Conservation (phyloP, 2,329 filamentous ascomycete genomes). For the Fusarium humuli region DNA sequence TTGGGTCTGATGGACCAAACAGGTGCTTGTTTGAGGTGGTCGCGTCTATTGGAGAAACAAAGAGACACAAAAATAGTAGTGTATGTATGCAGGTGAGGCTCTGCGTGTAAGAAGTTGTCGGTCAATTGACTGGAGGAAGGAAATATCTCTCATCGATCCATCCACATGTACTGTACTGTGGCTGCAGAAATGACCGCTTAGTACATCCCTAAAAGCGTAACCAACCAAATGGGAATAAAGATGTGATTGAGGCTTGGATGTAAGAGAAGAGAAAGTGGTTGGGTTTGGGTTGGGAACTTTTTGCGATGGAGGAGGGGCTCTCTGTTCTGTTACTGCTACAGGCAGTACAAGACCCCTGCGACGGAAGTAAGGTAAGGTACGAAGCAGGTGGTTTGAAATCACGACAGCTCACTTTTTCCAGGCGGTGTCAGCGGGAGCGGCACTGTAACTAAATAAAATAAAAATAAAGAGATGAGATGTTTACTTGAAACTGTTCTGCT, state of each 20-base stretch:
- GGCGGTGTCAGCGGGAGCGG: conserved; percentile 18
- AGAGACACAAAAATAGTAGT: conserved; percentile 4
- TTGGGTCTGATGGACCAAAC: background rate
- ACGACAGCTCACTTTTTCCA: conserved; percentile 23
- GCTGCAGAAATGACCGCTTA: conserved; percentile 25
- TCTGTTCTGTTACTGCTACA: conserved; percentile 18
- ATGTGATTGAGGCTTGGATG: conserved; percentile 30
- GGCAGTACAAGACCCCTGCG: conserved; percentile 30
- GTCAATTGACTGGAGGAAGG: conserved; percentile 32
- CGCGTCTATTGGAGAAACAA: conserved; percentile 1
- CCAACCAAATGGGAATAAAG: conserved; percentile 25
- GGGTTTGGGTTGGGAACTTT: conserved; percentile 14
- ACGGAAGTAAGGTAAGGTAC: conserved; percentile 8
- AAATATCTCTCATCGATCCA: conserved; percentile 34
- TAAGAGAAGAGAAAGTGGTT: conserved; percentile 37
- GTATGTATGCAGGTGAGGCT: conserved; percentile 24
- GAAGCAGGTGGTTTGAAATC: conserved; percentile 14
- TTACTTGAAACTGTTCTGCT: conserved; percentile 14
- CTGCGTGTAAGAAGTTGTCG: conserved; percentile 19
- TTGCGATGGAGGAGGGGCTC: conserved; percentile 32
- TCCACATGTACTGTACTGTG: conserved; percentile 15
- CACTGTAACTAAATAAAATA: background rate
- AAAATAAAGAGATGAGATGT: background rate
- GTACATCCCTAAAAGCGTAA: conserved; percentile 28
- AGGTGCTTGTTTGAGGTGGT: background rate